phyloP scores from a whole-genome alignment of 176 grass and related monocot genomes.

The Echinochloa phyllopogon region DNA sequence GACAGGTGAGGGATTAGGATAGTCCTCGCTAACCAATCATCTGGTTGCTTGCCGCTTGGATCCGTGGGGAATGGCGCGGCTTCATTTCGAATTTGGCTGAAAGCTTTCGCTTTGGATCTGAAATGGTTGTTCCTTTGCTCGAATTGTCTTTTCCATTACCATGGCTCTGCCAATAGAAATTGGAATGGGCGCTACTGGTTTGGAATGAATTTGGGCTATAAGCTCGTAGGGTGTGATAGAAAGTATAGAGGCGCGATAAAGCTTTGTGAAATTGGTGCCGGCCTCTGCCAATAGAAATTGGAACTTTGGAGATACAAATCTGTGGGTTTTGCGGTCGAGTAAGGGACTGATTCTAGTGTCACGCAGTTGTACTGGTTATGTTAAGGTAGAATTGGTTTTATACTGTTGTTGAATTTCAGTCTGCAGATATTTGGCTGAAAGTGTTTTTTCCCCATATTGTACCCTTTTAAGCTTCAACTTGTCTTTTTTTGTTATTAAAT shows the following conservation, averaged over 20 bases:
- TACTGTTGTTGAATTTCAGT: background rate
- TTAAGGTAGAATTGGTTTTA: constrained; percentile 20
- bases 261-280: background rate
- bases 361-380: background rate
- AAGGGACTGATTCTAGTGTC: constrained; percentile 28
- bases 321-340: background rate
- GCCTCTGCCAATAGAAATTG: background rate
- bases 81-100: constrained; percentile 10
- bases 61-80: constrained; percentile 28
- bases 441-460: background rate
- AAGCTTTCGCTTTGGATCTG: constrained; percentile 45
- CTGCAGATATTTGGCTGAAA: background rate
- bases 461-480: constrained; percentile 11
- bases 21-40: background rate
- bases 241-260: background rate
- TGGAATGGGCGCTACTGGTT: constrained; percentile 6
- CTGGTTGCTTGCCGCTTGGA: constrained; percentile 21
- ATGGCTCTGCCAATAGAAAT: too few species aligned
- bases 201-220: background rate
- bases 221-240: background rate
- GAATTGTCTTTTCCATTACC: background rate
- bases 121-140: constrained; percentile 7
- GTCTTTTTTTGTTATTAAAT: background rate
- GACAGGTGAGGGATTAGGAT: constrained; percentile 60
- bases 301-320: constrained; percentile 4